Conservation (phyloP, 2,329 filamentous ascomycete genomes). For the Pyricularia grisea region DNA sequence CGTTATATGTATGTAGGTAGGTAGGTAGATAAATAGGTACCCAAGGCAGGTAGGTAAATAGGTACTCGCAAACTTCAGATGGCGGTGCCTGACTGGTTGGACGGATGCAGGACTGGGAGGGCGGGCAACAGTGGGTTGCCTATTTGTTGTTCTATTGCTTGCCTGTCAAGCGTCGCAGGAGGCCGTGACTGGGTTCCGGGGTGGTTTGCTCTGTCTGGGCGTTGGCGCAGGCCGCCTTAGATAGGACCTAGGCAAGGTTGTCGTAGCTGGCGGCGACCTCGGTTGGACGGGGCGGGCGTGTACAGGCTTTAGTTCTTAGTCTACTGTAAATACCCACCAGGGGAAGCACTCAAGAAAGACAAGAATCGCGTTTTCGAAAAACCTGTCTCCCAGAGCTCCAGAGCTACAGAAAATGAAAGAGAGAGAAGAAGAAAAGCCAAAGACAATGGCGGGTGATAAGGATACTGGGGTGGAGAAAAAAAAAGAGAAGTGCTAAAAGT, state of each 20-base stretch:
- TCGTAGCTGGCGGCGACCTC: background rate
- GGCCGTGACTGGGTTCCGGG: background rate
- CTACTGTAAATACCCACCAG: background rate
- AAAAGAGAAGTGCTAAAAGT: background rate
- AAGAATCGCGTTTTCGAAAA: background rate
- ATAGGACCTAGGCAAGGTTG: background rate
- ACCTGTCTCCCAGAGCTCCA: background rate
- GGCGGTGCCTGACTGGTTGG: background rate
- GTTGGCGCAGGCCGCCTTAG: background rate
- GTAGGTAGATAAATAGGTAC: background rate
- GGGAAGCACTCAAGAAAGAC: background rate
- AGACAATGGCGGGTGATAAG: background rate
- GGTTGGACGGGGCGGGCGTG: background rate
- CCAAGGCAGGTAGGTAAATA: background rate
- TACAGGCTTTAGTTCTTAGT: background rate
- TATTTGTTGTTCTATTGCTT: background rate
- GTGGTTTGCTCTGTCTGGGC: background rate
- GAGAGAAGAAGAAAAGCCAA: background rate
- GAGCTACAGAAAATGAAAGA: constrained; percentile 1
- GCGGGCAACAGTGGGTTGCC: background rate
- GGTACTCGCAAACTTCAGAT: background rate
- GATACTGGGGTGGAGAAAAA: background rate
- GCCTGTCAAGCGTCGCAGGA: background rate
- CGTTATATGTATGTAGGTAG: background rate
- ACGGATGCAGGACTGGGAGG: background rate